Evolutionary conservation across 257 asterid species (phyloP).

Genomic region (Oldenlandia corymbosa): DNA sequence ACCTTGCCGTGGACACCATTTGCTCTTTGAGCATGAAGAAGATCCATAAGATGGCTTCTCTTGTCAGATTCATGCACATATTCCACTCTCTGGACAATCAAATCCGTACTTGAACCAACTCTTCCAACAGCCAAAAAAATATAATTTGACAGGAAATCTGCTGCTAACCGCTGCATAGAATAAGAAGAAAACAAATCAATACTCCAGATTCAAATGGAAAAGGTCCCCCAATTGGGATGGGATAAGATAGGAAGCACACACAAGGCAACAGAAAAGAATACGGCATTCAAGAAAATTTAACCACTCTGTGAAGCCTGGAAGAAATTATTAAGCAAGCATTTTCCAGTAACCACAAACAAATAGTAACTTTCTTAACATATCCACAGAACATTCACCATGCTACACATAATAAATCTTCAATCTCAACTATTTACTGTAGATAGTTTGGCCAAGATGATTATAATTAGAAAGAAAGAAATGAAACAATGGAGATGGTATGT

Average conservation of each 20-base stretch:
- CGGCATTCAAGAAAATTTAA: background rate
- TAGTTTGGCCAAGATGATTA: background rate
- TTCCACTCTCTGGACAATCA: slow-evolving; percentile 94
- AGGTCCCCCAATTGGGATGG: background rate
- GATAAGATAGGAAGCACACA: background rate
- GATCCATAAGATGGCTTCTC: slow-evolving; percentile 97
- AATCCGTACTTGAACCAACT: slow-evolving; percentile 98
- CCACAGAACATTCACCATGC: no score
- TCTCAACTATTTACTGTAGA: no score
- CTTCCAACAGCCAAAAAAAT: slow-evolving; percentile 94
- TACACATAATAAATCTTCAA: no score
- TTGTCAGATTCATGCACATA: slow-evolving; percentile 90
- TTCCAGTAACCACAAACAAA: background rate
- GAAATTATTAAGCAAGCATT: background rate
- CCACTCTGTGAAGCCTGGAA: background rate
- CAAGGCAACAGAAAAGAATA: background rate
- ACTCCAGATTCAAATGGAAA: background rate
- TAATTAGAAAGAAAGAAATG: background rate
- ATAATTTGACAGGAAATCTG: slow-evolving; percentile 72
- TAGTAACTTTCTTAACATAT: no score
- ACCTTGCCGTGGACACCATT: slow-evolving; percentile 79
- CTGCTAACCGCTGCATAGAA: slow-evolving; percentile 73
- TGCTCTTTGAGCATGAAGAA: slow-evolving; percentile 85
- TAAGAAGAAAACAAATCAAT: background rate
- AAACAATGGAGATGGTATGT: background rate